phyloP scores from a whole-genome alignment of 1,284 basidiomycete genomes.

The Malassezia nana region DNA sequence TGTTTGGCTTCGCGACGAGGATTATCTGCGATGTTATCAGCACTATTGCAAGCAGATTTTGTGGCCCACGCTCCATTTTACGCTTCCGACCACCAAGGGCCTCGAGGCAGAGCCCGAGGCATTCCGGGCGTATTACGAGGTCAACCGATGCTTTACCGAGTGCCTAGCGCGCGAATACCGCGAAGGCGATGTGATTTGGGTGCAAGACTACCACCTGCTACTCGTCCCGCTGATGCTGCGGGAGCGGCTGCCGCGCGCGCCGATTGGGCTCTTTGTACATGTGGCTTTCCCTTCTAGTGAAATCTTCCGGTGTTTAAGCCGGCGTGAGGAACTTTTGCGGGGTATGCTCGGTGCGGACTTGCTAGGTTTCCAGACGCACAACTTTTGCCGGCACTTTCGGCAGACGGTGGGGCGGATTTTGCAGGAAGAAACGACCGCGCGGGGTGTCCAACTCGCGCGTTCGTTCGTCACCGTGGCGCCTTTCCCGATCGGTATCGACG shows the following conservation, averaged over 20 bases:
- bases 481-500: constrained; percentile 82
- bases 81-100: constrained; percentile 70
- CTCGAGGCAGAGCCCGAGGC: constrained; percentile 65
- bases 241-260: constrained; percentile 56
- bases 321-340: constrained; percentile 54
- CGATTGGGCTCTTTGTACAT: constrained; percentile 79
- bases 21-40: constrained; percentile 66
- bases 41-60: constrained; percentile 81
- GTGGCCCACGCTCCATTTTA: constrained; percentile 79
- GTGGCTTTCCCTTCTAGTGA: constrained; percentile 79
- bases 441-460: constrained; percentile 59
- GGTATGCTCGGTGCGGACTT: constrained; percentile 67
- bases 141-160: constrained; percentile 74
- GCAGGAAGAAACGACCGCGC: constrained; percentile 68
- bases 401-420: constrained; percentile 75
- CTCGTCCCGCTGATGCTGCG: constrained; percentile 69
- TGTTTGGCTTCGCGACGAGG: constrained; percentile 61
- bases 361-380: constrained; percentile 74
- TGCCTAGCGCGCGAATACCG: constrained; percentile 63
- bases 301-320: constrained; percentile 70
- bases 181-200: constrained; percentile 66
- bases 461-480: constrained; percentile 70
- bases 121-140: constrained; percentile 67
- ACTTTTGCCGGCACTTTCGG: constrained; percentile 49
- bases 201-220: constrained; percentile 61